These are phyloP conservation scores for Geotrichum siamense DNA, from an alignment of 1,139 yeast genomes.

Conservation along the genomic window DNA sequence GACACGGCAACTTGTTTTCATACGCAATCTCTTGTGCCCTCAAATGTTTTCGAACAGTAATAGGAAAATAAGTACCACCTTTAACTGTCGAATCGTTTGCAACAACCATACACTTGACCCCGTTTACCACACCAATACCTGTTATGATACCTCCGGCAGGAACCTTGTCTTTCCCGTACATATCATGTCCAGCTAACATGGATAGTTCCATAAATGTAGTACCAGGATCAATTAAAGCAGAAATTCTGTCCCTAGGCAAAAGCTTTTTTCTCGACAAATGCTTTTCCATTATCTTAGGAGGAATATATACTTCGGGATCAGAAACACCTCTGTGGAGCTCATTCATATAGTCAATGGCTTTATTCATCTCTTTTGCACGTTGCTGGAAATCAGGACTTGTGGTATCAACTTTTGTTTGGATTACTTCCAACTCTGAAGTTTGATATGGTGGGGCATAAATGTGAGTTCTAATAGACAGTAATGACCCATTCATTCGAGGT, in stretches of 20 bases:
- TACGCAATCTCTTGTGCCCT: conserved; percentile 35
- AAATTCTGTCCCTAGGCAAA: conserved; percentile 33
- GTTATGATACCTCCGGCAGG: conserved; percentile 35
- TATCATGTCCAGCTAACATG: conserved; percentile 30
- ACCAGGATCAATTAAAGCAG: conserved; percentile 32
- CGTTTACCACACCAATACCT: conserved; percentile 33
- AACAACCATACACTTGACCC: conserved; percentile 31
- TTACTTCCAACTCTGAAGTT: conserved; percentile 20
- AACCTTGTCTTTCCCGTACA: conserved; percentile 32
- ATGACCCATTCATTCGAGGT: background rate
- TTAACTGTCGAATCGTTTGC: conserved; percentile 36
- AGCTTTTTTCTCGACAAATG: conserved; percentile 32
- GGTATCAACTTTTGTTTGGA: conserved; percentile 28
- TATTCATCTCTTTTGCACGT: conserved; percentile 24
- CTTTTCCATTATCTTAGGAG: conserved; percentile 35
- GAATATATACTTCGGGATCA: conserved; percentile 24
- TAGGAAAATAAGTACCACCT: conserved; percentile 36
- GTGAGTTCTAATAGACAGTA: conserved; percentile 8
- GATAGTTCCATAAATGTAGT: conserved; percentile 33
- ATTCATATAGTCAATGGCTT: conserved; percentile 22
- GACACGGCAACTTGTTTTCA: conserved; percentile 33
- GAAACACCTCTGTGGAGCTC: conserved; percentile 24
- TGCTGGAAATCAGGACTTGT: conserved; percentile 27
- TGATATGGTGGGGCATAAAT: conserved; percentile 20
- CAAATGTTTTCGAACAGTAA: conserved; percentile 33